Evolutionary conservation across 2,329 filamentous ascomycete genomes (phyloP).

Genomic region (Sporothrix variecibatus): DNA sequence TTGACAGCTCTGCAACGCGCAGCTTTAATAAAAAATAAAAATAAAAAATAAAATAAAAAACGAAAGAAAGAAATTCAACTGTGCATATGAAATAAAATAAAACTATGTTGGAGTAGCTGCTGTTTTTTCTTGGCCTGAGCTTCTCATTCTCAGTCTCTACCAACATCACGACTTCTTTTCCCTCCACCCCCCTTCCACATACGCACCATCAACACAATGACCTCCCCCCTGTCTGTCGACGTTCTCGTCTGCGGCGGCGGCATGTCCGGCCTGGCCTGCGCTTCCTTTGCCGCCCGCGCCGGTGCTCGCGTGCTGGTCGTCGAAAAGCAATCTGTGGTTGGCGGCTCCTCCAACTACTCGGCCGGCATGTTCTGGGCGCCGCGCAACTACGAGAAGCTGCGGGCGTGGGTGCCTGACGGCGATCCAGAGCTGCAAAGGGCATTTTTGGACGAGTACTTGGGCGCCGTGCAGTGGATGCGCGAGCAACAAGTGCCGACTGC

Average conservation of each 20-base stretch:
- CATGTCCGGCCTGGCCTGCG: constrained; percentile 11
- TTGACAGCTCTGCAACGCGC: neutral
- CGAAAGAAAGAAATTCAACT: neutral
- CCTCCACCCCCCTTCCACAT: too few relatives aligned
- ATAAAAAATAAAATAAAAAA: too few relatives aligned
- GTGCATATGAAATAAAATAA: neutral
- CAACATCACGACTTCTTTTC: neutral
- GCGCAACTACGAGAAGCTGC: constrained; percentile 6
- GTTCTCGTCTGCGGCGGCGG: constrained; percentile 11
- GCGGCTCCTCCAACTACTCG: constrained; percentile 14
- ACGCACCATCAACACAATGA: neutral
- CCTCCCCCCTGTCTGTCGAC: neutral
- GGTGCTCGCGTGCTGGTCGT: constrained; percentile 1
- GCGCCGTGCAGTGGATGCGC: constrained; percentile 13
- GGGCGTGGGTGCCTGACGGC: neutral
- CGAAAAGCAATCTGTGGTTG: neutral
- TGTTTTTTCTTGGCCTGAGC: neutral
- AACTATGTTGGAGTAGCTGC: neutral
- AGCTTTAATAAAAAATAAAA: too few relatives aligned
- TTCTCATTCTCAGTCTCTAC: neutral
- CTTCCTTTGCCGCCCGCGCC: neutral
- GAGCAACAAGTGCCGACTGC: neutral
- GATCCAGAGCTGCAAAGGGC: constrained; percentile 1
- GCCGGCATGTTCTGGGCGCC: constrained; percentile 20
- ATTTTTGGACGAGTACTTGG: neutral